Percentiles rank a stretch among this genome's conserved stretches.
Evolutionary conservation across 2,329 filamentous ascomycete species (phyloP).

Genomic region (Trichoderma sp.): DNA sequence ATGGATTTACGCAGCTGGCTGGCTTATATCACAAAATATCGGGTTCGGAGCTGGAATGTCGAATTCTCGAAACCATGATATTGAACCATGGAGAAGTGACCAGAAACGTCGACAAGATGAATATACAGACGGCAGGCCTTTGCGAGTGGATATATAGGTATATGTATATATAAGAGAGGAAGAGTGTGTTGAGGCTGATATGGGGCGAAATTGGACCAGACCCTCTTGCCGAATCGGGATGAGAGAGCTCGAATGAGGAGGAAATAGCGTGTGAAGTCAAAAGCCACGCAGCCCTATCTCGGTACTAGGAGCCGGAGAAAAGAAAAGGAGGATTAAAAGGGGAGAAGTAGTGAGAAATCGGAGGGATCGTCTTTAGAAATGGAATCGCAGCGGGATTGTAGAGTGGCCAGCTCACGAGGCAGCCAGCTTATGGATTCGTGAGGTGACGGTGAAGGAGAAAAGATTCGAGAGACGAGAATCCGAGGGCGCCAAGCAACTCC

Average conservation of each 20-base stretch:
- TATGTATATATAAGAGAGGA: neutral
- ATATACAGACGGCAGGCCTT: neutral
- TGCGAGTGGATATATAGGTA: neutral
- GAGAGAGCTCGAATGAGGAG: neutral
- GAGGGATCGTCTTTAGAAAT: neutral
- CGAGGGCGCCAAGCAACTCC: neutral
- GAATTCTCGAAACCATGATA: neutral
- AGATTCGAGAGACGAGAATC: neutral
- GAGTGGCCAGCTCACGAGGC: neutral
- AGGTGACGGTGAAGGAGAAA: neutral
- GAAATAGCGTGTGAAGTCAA: neutral
- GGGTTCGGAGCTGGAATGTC: neutral
- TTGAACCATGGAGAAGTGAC: neutral
- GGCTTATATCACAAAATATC: neutral
- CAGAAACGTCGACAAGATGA: neutral
- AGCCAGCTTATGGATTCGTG: neutral
- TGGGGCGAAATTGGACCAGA: neutral
- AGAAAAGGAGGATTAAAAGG: neutral
- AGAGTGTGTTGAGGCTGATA: neutral
- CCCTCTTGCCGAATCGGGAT: neutral
- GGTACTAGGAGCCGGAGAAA: neutral
- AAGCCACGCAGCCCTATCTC: neutral
- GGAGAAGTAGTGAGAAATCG: neutral
- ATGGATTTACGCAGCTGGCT: slow-evolving; percentile 22
- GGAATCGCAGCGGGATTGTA: neutral